Evolutionary conservation across 2,329 filamentous ascomycete species (phyloP).

Genomic region (Hypoxylon sp.): DNA sequence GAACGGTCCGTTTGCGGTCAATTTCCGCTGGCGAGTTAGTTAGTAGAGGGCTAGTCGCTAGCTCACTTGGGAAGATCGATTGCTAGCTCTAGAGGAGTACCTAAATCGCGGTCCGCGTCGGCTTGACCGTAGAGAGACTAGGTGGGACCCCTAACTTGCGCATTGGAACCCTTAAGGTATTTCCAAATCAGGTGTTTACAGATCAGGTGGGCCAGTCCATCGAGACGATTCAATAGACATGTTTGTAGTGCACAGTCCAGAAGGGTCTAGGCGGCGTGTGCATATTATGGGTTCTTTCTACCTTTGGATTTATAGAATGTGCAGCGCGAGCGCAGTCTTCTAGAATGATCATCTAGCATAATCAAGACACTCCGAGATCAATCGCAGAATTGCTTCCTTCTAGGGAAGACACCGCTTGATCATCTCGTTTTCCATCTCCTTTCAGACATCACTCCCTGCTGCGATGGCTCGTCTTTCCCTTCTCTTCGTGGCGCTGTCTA

Average conservation of each 20-base stretch:
- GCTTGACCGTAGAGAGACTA: conserved; percentile 8
- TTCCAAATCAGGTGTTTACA: conserved; percentile 3
- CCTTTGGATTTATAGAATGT: conserved; percentile 17
- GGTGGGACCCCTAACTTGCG: conserved; percentile 17
- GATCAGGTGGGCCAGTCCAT: conserved; percentile 13
- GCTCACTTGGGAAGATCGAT: conserved; percentile 10
- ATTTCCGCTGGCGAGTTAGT: conserved; percentile 19
- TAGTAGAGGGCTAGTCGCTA: not conserved
- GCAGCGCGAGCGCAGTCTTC: not conserved
- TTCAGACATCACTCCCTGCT: not conserved
- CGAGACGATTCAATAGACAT: conserved; percentile 29
- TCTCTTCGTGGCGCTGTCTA: conserved; percentile 35
- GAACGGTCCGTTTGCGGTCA: conserved; percentile 5
- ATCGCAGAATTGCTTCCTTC: not conserved
- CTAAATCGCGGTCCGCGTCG: conserved; percentile 27
- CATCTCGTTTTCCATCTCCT: not conserved
- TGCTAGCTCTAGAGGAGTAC: conserved; percentile 8
- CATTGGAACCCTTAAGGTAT: conserved; percentile 1
- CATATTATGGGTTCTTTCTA: not conserved
- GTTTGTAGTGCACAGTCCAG: conserved; percentile 1
- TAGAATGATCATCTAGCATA: conserved; percentile 10
- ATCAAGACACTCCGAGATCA: not conserved
- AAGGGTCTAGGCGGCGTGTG: conserved; percentile 11
- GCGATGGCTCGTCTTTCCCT: conserved; percentile 44
- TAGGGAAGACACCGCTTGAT: not conserved